Conservation (phyloP, 2,329 filamentous ascomycete genomes). For the Tolypocladium tropicale region DNA sequence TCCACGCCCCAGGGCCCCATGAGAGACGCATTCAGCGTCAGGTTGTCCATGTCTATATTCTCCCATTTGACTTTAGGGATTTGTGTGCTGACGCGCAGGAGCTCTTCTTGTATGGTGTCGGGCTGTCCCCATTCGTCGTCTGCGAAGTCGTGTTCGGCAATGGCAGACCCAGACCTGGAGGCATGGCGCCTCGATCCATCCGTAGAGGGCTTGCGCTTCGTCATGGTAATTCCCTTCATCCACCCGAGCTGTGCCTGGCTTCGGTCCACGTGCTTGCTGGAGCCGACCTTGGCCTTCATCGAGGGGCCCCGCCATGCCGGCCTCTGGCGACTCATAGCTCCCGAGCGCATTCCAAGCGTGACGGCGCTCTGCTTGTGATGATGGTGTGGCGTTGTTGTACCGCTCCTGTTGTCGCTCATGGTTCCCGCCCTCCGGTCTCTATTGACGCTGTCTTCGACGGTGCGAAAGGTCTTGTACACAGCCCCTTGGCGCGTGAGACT, state of each 20-base stretch:
- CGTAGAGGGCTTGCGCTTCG: conserved; percentile 37
- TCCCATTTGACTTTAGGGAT: conserved; percentile 56
- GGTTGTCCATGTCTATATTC: conserved; percentile 51
- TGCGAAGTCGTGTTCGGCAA: conserved; percentile 40
- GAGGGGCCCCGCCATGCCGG: conserved; percentile 44
- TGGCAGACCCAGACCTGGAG: conserved; percentile 40
- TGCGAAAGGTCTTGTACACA: conserved; percentile 74
- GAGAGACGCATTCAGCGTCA: conserved; percentile 48
- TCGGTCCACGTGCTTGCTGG: conserved; percentile 31
- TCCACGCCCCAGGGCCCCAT: conserved; percentile 54
- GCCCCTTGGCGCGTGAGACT: conserved; percentile 76
- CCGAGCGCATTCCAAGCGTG: conserved; percentile 32
- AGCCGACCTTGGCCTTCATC: conserved; percentile 44
- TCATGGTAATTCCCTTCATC: conserved; percentile 61
- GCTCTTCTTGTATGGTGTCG: conserved; percentile 54
- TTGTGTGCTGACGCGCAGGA: conserved; percentile 50
- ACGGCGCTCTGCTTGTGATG: conserved; percentile 34
- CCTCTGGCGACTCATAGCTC: conserved; percentile 16
- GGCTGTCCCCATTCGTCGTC: conserved; percentile 50
- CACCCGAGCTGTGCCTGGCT: conserved; percentile 52
- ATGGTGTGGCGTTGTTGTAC: conserved; percentile 28
- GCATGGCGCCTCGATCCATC: conserved; percentile 31
- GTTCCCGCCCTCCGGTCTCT: conserved; percentile 49
- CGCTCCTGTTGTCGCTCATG: conserved; percentile 49
- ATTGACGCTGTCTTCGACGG: conserved; percentile 50